Evolutionary conservation across 352 stramenopile genomes (phyloP), one percentile per base, ranked within the genome.

Genomic region (Pythium dissotocum): DNA sequence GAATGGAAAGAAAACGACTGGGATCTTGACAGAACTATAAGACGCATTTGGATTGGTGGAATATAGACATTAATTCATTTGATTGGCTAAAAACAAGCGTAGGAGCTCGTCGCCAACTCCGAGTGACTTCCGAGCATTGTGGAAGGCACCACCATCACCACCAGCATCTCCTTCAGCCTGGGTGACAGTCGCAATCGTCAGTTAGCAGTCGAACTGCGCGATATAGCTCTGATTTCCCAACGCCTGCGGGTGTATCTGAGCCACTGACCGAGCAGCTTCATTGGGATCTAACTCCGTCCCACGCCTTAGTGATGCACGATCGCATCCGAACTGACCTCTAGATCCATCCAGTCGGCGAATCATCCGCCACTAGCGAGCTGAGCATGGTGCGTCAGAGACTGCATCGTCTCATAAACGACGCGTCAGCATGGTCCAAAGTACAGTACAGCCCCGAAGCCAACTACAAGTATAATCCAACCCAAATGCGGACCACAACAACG

Each of bases 1-100:
- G 33, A n/a, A 62, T 65, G 65, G 58, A 71, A 71, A 35, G 33
- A 44, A 49, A 13, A 18, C 14, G 28, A 49, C 33, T 32, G 26
- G 38, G 26, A 64, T 14, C 36, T n/a, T 5, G 33, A 44, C 14
- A 26, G 30, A 66, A 52, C 58, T 67, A 71, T 63, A 60, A 16
- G 2, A 6, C 53, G 46, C 14, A 14, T 7, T 28, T 16, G 10
- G 40, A 69, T 65, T 65, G 64, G 58, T 49, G 14, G 28, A 60
- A 55, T 10, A 10, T 32, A 6, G 13, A 26, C 18, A 4, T 53
- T 6, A 30, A 53, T 24, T 18, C 3, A 30, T 30, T 14, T 53
- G 18, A 53, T 53, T 53, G 46, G 42, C 8, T 24, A 16, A 51
- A 51, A 51, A 32, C n/a, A 14, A 24, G 21, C 0, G 21, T 24